These are phyloP conservation scores for Elaeis oleifera DNA, from an alignment of 202 grass and related monocot genomes.

Conservation along the genomic window DNA sequence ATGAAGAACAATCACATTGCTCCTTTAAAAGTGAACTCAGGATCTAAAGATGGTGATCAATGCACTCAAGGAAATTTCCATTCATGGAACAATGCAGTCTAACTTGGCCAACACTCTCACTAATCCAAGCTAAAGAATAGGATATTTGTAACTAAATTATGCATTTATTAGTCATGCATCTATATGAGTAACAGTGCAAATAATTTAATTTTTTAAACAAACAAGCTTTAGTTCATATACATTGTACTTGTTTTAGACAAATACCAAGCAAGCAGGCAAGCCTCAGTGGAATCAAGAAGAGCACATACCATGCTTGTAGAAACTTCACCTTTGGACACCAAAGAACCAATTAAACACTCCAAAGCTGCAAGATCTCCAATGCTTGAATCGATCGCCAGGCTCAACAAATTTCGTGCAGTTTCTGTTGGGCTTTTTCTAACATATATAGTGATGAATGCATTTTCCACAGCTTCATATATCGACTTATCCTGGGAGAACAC, in stretches of 20 bases:
- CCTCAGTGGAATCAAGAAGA: not conserved
- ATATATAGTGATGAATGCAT: slow-evolving; percentile 86
- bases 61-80: too few relatives aligned
- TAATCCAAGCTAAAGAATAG: too few relatives aligned
- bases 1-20: too few relatives aligned
- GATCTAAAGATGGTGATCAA: too few relatives aligned
- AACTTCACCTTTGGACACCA: slow-evolving; percentile 79
- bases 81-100: too few relatives aligned
- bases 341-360: slow-evolving; percentile 71
- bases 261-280: slow-evolving; percentile 3
- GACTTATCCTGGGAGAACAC: slow-evolving; percentile 96
- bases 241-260: not conserved
- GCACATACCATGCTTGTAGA: slow-evolving; percentile 55
- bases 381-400: slow-evolving; percentile 55
- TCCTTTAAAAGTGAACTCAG: too few relatives aligned
- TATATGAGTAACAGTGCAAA: too few relatives aligned
- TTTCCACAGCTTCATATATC: slow-evolving; percentile 95
- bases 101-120: too few relatives aligned
- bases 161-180: too few relatives aligned
- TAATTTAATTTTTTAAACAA: too few relatives aligned
- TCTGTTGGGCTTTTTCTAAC: slow-evolving; percentile 60
- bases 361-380: slow-evolving; percentile 84
- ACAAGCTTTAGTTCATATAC: too few relatives aligned
- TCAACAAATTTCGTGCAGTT: slow-evolving; percentile 79
- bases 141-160: too few relatives aligned